Evolutionary conservation across 345 rosid species (phyloP), one percentile per base, ranked within the genome.

Genomic region (Sisymbrium irio): DNA sequence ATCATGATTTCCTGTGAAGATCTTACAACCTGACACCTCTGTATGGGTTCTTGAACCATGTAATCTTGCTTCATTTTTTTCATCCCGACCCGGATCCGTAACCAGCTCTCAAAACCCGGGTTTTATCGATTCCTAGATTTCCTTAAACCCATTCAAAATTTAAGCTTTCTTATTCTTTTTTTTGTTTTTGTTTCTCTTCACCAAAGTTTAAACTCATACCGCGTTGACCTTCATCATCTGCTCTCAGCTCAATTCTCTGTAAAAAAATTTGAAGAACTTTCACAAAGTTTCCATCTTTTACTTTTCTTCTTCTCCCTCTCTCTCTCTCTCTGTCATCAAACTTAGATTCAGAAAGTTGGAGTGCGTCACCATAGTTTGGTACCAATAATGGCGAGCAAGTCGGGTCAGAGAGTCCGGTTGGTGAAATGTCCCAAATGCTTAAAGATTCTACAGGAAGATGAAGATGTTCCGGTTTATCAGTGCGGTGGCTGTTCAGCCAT

Each of bases 401-500:
- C 65, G 9, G 51, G 73, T 65, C 68, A 78, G 35, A 80, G 78
- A 67, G 40, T 84, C 75, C 87, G 93, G 65, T 42, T 93, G 1
- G 97, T 93, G 70, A 82, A 62, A 58, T 90, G 98, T 47, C 98
- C 98, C 5, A 86, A 74, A 60, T 90, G 98, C 60, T 36, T 54
- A 5, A 27, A 57, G 65, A 58, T 90, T 78, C 93, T 93, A 73
- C 83, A 75, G 3, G 98, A 90, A 81, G 75, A 74, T 6, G 78
- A 81, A 15, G 75, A 86, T 73, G 65, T 85, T 79, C 86, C 81
- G 5, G 82, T 89, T 17, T 90, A 90, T 69, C 62, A 51, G 61
- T 93, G 98, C 37, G 98, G 98, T 70, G 84, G 83, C 18, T 93
- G 98, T 39, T 69, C 66, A 35, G 41, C 84, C 1, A 63, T 71